phyloP scores from a whole-genome alignment of 1,284 basidiomycete genomes.

The Sporisorium scitamineum region DNA sequence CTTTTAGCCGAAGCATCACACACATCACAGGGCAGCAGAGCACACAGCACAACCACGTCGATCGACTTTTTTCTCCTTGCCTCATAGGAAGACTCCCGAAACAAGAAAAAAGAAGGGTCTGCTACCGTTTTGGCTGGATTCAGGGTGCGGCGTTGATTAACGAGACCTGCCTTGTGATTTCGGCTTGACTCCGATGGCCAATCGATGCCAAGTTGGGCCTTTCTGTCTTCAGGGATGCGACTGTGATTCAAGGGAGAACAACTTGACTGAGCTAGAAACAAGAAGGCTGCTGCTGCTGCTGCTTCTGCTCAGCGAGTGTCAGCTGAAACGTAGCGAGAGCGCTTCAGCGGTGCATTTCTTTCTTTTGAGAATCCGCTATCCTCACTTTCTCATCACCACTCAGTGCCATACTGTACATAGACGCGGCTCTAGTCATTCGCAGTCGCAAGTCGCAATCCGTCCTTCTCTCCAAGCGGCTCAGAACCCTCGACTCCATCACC shows the following conservation, averaged over 20 bases:
- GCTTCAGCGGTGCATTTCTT: neutral
- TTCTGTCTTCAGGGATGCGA: neutral
- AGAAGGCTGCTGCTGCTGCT: neutral
- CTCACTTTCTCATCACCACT: neutral
- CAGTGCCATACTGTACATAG: neutral
- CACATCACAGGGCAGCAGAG: too few species aligned
- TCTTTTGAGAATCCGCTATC: neutral
- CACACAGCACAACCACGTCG: slow-evolving; percentile 10
- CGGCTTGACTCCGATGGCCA: slow-evolving; percentile 7
- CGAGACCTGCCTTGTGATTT: neutral
- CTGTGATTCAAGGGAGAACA: neutral
- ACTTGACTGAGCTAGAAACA: neutral
- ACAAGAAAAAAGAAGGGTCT: slow-evolving; percentile 21
- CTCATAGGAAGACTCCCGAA: neutral
- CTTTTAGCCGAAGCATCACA: slow-evolving; percentile 4
- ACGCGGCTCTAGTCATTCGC: neutral
- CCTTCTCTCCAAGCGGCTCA: neutral
- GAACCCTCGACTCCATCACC: neutral
- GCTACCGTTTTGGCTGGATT: neutral
- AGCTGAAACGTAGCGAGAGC: neutral
- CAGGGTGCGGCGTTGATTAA: slow-evolving; percentile 7
- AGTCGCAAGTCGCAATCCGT: neutral
- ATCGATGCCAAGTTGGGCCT: neutral
- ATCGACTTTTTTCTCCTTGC: slow-evolving; percentile 1
- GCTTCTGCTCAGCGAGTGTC: neutral